Evolutionary conservation across 192 early-diverging fungal species (phyloP).

Genomic region (Linnemannia elongata): DNA sequence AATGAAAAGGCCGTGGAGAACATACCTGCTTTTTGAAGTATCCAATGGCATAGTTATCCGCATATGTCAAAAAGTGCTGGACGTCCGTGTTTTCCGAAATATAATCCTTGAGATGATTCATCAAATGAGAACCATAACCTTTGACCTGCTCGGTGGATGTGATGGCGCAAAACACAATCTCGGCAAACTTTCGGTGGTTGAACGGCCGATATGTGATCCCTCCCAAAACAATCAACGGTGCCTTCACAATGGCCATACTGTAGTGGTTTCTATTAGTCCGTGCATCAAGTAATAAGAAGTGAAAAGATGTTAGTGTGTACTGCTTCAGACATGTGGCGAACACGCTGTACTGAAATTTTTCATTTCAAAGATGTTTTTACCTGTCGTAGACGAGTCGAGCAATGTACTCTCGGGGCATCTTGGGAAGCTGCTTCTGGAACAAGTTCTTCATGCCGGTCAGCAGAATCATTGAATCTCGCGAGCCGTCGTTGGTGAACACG

Average conservation of each 20-base stretch:
- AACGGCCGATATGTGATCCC: constrained; percentile 98
- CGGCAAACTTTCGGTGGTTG: constrained; percentile 88
- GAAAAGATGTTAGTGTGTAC: neutral
- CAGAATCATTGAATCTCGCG: constrained; percentile 85
- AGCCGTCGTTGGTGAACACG: constrained; percentile 87
- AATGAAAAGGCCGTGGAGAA: no score
- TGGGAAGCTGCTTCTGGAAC: constrained; percentile 96
- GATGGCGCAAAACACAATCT: constrained; percentile 99
- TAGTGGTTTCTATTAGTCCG: constrained; percentile 77
- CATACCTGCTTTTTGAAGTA: constrained; percentile 96
- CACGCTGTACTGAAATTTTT: no score
- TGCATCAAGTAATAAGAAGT: neutral
- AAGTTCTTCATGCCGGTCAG: constrained; percentile 96
- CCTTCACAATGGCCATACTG: constrained; percentile 83
- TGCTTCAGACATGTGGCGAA: neutral
- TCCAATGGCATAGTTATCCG: constrained; percentile 98
- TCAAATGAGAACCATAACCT: constrained; percentile 96
- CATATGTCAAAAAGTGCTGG: constrained; percentile 95
- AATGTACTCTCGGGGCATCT: constrained; percentile 99
- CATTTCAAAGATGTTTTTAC: constrained; percentile 51
- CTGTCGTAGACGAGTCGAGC: constrained; percentile 94
- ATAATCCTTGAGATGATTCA: constrained; percentile 97
- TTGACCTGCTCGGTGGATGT: constrained; percentile 92
- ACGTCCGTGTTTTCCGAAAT: constrained; percentile 80
- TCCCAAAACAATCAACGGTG: constrained; percentile 79